Percentiles rank a stretch among this genome's conserved stretches.
Evolutionary conservation across 352 stramenopile genomes (phyloP).

Genomic region (Thalassiosira livingstoniorum): DNA sequence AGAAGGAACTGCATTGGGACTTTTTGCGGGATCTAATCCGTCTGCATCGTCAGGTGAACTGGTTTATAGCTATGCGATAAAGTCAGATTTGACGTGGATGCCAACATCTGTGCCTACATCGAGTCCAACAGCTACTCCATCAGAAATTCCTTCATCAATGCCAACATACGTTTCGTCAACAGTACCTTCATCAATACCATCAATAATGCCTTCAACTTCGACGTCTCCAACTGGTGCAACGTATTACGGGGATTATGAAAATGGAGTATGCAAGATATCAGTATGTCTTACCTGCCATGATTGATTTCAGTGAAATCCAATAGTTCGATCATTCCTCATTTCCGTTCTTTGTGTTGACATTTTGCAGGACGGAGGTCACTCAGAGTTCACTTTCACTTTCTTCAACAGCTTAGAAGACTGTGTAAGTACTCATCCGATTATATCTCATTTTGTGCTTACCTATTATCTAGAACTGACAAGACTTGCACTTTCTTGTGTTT

Average conservation of each 20-base stretch:
- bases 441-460: not conserved
- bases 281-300: too few species aligned
- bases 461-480: not conserved
- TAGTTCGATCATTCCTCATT: too few species aligned
- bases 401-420: conserved; percentile 47
- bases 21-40: not conserved
- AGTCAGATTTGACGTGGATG: conserved; percentile 25
- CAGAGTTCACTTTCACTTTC: conserved; percentile 31
- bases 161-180: not conserved
- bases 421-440: not conserved
- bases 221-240: not conserved
- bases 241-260: conserved; percentile 41
- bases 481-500: not conserved
- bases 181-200: not conserved
- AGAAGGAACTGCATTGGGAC: conserved; percentile 10
- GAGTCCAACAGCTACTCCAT: not conserved
- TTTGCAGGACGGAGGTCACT: not conserved
- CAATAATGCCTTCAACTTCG: not conserved
- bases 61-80: conserved; percentile 28
- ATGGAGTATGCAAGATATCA: conserved; percentile 37
- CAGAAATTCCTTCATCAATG: not conserved
- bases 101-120: conserved; percentile 11
- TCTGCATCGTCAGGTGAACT: not conserved
- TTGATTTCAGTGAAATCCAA: too few species aligned
- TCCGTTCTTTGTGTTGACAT: too few species aligned